Evolutionary conservation across 345 rosid genomes (phyloP), one percentile per base, ranked within the genome.

Genomic region (Jatropha curcas): DNA sequence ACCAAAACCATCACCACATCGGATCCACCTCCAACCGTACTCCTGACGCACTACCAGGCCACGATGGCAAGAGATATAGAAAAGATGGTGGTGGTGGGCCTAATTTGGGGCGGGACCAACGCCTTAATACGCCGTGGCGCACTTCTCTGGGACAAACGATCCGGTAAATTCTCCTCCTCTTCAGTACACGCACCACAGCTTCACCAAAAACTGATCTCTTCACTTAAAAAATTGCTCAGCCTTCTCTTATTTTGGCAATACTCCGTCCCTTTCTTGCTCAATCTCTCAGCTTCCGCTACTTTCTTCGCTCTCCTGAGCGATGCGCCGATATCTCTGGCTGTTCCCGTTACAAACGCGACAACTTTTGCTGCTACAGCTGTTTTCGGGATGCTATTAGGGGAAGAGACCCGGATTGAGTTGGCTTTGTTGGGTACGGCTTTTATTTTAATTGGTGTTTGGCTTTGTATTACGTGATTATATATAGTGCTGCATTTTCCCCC

Each of bases 71-170:
- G 85, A 46, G 94, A 90, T 76, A 82, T 86, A 55, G 88, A 90
- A 81, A 92, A 90, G 82, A 92, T 90, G 97, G 87, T 92, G 60
- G 92, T 90, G 1, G 90, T 94, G n/a, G 96, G 96, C 70, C 68
- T 94, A 17, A 84, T 92, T 9, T 94, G 97, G 98, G 98, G 97
- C 13, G 91, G 93, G 65, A 94, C 98, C 77, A 92, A 94, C 77
- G 96, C 97, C 28, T 78, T 88, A 22, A 89, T 94, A 80, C 97
- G 92, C 52, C 96, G 92, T 0, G 97, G 97, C n/a, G 90, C 97
- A 0, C 82, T 94, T 60, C 88, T 93, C 45, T 94, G 95, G 97
- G 94, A 89, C 75, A 73, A 60, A 27, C 35, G 71, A 74, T 69
- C 76, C 50, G 50, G 34, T 16, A 76, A 65, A 68, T 61, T 67